Evolutionary conservation across 2,329 filamentous ascomycete species (phyloP).

Genomic region (Diaporthe helianthi): DNA sequence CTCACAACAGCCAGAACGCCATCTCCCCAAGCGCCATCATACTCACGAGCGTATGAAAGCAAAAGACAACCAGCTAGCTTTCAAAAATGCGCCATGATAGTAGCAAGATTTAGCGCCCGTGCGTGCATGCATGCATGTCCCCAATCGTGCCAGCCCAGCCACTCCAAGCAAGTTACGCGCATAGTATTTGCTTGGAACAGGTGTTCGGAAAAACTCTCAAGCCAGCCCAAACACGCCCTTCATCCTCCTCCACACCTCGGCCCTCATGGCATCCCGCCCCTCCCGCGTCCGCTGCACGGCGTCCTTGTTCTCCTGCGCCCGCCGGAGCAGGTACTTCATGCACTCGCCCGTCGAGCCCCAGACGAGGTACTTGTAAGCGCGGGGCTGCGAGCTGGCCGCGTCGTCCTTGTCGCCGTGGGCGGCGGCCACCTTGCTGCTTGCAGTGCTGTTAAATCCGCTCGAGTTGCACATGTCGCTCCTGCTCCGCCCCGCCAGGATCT

Average conservation of each 20-base stretch:
- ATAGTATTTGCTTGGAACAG: no score
- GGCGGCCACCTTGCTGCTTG: neutral
- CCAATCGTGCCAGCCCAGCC: no score
- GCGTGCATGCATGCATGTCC: no score
- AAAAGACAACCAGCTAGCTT: no score
- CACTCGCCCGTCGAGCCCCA: constrained; percentile 80
- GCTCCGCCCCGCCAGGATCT: constrained; percentile 49
- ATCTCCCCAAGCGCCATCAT: neutral
- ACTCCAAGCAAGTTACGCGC: no score
- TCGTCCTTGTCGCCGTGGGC: constrained; percentile 30
- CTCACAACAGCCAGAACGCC: no score
- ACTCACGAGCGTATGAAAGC: no score
- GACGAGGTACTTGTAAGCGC: constrained; percentile 71
- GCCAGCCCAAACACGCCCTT: constrained; percentile 51
- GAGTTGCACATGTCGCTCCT: no score
- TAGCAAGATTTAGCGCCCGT: no score
- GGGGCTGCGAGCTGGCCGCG: constrained; percentile 38
- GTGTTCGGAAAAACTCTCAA: constrained; percentile 36
- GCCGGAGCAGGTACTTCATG: constrained; percentile 79
- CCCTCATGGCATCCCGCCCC: constrained; percentile 68
- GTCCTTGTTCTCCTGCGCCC: constrained; percentile 78
- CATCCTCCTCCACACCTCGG: constrained; percentile 64
- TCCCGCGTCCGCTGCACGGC: constrained; percentile 69
- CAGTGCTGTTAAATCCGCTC: no score
- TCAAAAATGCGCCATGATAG: no score